These are phyloP conservation scores for Grosmannia huntii DNA, from an alignment of 2,329 filamentous ascomycete genomes.

Conservation along the genomic window DNA sequence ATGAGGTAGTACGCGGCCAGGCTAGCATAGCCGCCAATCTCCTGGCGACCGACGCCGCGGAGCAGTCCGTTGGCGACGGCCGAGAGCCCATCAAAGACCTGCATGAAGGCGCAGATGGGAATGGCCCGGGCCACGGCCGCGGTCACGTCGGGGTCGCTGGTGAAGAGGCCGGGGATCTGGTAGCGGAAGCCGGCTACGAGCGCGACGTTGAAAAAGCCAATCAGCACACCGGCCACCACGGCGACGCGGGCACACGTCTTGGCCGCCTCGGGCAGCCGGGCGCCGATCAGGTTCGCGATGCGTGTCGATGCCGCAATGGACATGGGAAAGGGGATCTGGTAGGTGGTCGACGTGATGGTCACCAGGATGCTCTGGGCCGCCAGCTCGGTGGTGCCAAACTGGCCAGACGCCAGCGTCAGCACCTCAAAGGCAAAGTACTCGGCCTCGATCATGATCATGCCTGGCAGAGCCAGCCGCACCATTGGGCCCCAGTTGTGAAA, in stretches of 20 bases:
- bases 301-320: slow-evolving; percentile 80
- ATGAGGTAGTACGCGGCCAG: slow-evolving; percentile 77
- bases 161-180: slow-evolving; percentile 67
- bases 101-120: slow-evolving; percentile 75
- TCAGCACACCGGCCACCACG: slow-evolving; percentile 49
- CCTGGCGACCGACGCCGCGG: slow-evolving; percentile 75
- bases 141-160: slow-evolving; percentile 58
- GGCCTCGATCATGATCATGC: slow-evolving; percentile 86
- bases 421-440: slow-evolving; percentile 92
- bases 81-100: slow-evolving; percentile 74
- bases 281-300: slow-evolving; percentile 84
- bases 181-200: slow-evolving; percentile 56
- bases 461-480: slow-evolving; percentile 77
- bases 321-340: slow-evolving; percentile 85
- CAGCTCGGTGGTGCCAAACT: slow-evolving; percentile 65
- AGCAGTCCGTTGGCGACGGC: slow-evolving; percentile 74
- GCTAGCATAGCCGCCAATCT: slow-evolving; percentile 81
- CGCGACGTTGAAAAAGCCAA: slow-evolving; percentile 70
- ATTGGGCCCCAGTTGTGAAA: slow-evolving; percentile 69
- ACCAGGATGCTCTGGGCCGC: slow-evolving; percentile 81
- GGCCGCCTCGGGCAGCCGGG: slow-evolving; percentile 67
- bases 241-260: slow-evolving; percentile 68
- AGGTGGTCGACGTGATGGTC: slow-evolving; percentile 67
- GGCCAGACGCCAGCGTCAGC: slow-evolving; percentile 68
- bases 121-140: slow-evolving; percentile 55